A percentile compares a stretch with the other conserved stretches of the same genome.
These are phyloP conservation scores for Neurospora sp. DNA, from an alignment of 495 filamentous ascomycete species.

Conservation along the genomic window DNA sequence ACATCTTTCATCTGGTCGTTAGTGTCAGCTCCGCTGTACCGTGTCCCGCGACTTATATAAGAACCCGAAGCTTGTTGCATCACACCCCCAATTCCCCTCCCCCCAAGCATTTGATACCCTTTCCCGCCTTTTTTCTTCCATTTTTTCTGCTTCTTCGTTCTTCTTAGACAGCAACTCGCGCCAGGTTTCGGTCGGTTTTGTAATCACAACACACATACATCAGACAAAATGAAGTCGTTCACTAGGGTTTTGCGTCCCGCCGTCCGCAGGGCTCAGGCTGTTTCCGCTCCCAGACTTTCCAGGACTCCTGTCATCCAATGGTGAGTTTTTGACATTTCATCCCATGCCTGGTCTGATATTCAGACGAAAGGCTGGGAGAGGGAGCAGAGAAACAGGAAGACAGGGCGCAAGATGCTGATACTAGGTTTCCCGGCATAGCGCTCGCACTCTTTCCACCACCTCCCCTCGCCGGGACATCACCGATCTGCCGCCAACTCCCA, in stretches of 20 bases:
- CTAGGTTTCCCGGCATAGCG: constrained; percentile 20
- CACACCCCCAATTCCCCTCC: not conserved
- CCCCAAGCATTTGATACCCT: not conserved
- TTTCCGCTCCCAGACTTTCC: constrained; percentile 25
- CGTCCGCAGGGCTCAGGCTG: constrained; percentile 40
- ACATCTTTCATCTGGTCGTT: not conserved
- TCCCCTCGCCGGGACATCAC: constrained; percentile 46
- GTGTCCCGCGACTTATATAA: not conserved
- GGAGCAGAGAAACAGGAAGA: not conserved
- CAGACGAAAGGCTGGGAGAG: not conserved
- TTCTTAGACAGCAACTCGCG: not conserved
- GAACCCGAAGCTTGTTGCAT: not conserved
- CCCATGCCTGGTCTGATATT: not conserved
- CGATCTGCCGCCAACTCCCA: constrained; percentile 76
- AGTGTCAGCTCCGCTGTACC: not conserved
- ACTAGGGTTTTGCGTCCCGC: constrained; percentile 57
- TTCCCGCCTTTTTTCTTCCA: not conserved
- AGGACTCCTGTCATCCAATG: constrained; percentile 12
- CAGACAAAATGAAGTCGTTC: constrained; percentile 55
- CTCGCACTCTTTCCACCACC: constrained; percentile 64
- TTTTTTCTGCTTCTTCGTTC: constrained; percentile 2
- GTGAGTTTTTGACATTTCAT: constrained; percentile 10
- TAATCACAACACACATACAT: not conserved
- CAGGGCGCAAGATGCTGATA: constrained; percentile 4
- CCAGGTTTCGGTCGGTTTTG: not conserved